Percentiles rank a stretch among this genome's conserved stretches.
Evolutionary conservation across 108 stramenopile species (phyloP).

Genomic region (Cyclotella sp.): DNA sequence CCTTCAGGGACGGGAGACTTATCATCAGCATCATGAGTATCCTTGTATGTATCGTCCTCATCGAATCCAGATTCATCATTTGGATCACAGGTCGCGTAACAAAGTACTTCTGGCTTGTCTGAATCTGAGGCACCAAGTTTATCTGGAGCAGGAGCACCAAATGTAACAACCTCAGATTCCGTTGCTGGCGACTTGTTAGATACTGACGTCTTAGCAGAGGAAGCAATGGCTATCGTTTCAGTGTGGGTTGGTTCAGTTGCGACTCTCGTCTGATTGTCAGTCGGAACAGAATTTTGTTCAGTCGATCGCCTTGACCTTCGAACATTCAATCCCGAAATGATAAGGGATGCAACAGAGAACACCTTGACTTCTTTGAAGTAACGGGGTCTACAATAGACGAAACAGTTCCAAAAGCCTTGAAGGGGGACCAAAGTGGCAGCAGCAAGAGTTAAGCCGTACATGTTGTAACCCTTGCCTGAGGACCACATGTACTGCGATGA

Average conservation of each 20-base stretch:
- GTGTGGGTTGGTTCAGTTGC: not conserved
- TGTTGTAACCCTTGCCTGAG: constrained; percentile 4
- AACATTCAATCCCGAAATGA: not conserved
- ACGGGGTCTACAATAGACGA: constrained; percentile 1
- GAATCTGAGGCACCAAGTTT: too few species aligned
- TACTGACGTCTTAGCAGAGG: too few species aligned
- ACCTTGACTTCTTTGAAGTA: too few species aligned
- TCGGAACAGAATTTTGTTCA: not conserved
- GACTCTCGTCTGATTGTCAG: not conserved
- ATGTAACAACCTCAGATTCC: not conserved
- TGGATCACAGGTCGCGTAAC: too few species aligned
- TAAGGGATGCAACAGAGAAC: not conserved
- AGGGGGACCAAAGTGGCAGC: too few species aligned
- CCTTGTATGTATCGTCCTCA: too few species aligned
- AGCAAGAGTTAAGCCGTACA: constrained; percentile 18
- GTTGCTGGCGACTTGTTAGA: not conserved
- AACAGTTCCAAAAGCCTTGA: constrained; percentile 34
- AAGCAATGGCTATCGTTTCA: not conserved
- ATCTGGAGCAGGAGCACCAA: not conserved
- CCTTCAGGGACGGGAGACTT: too few species aligned
- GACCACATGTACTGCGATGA: constrained; percentile 20
- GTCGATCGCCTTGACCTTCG: not conserved
- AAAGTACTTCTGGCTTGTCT: too few species aligned
- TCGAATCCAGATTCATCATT: too few species aligned
- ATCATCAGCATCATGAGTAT: too few species aligned